A percentile compares a stretch with the other conserved stretches of the same genome.
These are phyloP conservation scores for Sanghuangporus baumii DNA, from an alignment of 1,284 basidiomycete species.

Conservation along the genomic window DNA sequence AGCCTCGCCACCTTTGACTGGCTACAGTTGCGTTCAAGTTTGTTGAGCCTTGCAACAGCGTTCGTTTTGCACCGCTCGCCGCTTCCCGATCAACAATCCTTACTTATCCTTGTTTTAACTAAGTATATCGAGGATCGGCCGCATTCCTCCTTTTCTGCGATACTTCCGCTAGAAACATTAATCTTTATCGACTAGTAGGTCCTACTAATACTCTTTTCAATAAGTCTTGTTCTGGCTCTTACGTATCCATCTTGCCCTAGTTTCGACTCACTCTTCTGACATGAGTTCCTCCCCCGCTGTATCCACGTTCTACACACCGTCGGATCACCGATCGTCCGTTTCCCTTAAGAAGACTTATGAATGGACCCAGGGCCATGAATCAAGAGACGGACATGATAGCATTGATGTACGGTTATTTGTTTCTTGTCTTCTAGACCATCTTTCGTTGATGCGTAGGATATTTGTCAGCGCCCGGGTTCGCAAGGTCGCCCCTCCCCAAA, in stretches of 20 bases:
- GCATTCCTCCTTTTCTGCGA: constrained; percentile 1
- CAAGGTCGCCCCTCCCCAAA: constrained; percentile 14
- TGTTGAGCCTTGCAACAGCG: background rate
- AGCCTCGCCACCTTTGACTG: constrained; percentile 15
- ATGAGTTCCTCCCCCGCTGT: constrained; percentile 42
- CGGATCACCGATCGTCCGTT: constrained; percentile 37
- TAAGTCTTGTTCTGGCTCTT: constrained; percentile 7
- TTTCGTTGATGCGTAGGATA: constrained; percentile 3
- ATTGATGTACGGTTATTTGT: constrained; percentile 10
- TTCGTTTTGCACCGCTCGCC: background rate
- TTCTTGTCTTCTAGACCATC: background rate
- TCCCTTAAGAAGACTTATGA: constrained; percentile 34
- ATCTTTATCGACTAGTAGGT: constrained; percentile 17
- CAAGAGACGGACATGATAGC: constrained; percentile 9
- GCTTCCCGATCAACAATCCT: background rate
- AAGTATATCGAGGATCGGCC: constrained; percentile 10
- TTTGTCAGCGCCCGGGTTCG: constrained; percentile 13
- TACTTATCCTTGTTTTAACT: constrained; percentile 20
- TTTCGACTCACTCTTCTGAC: constrained; percentile 55
- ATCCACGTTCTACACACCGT: constrained; percentile 33
- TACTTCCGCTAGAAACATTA: constrained; percentile 4
- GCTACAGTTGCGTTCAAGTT: constrained; percentile 18
- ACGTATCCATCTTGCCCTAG: constrained; percentile 29
- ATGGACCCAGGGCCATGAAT: constrained; percentile 29
- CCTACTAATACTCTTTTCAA: constrained; percentile 7